Evolutionary conservation across 2,329 filamentous ascomycete species (phyloP), one percentile per base, ranked within the genome.

Genomic region (Ceratocystis albifundus): DNA sequence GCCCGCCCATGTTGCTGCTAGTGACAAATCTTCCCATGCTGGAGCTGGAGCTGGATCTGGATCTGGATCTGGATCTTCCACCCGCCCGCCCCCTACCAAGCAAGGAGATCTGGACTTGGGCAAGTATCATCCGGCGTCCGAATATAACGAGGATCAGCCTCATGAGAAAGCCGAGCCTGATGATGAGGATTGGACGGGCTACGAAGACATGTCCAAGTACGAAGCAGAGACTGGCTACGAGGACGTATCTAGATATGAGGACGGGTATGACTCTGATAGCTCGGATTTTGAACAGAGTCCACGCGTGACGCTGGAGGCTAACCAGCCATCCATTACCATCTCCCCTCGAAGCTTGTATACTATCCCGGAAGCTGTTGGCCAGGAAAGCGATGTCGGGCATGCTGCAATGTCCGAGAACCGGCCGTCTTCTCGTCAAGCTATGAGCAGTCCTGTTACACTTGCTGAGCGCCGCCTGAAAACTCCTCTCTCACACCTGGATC

Each of bases 271-370:
- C 36, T 41, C 17, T 17, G 22, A 59, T 15, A 41, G 12, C 36
- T 32, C 55, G 7, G 28, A 59, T 15, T 30, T 5, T 36, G 55
- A 36, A 36, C 55, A n/a, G 55, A 30, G 55, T 17, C 30, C 25
- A 8, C 12, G 36, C 15, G 7, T 59, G 28, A 15, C 55, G n/a
- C 30, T n/a, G 2, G 36, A 46, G 5, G 10, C 32, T 17, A 70
- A 71, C 20, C 75, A 73, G n/a, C 55, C 55, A 64, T 69, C 74
- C 15, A 71, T 71, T 28, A 66, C 70, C 64, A 57, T 74, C 70
- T 68, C 73, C 70, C 20, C 67, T 65, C 69, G 70, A 46, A 69
- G 65, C 41, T 70, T 70, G 50, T 65, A 59, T 25, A 65, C 63
- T 1, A 65, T 65, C 22, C 63, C 50, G 4, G 63, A 65, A 44